These are phyloP conservation scores for Bombardia bombarda DNA, from an alignment of 495 filamentous ascomycete genomes.

Conservation along the genomic window DNA sequence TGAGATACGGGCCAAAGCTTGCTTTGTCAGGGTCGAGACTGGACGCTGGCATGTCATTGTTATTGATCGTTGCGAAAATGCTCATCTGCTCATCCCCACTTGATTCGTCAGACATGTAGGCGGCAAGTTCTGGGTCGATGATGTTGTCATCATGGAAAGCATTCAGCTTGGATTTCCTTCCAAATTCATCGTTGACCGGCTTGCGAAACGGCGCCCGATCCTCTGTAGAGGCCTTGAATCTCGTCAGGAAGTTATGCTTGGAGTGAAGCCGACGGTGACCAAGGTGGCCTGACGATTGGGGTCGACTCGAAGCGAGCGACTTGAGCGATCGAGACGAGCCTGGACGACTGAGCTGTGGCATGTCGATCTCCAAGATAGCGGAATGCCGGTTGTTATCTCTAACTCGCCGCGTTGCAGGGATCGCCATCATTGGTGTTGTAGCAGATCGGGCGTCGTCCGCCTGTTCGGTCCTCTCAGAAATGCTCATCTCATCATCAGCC, in stretches of 20 bases:
- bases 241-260: slow-evolving; percentile 68
- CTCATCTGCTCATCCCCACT: slow-evolving; percentile 89
- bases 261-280: slow-evolving; percentile 80
- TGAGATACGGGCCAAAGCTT: slow-evolving; percentile 45
- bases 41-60: slow-evolving; percentile 31
- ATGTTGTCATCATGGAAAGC: slow-evolving; percentile 97
- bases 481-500: slow-evolving; percentile 29
- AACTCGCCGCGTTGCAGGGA: slow-evolving; percentile 76
- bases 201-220: slow-evolving; percentile 89
- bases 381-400: slow-evolving; percentile 78
- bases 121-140: slow-evolving; percentile 91
- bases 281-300: slow-evolving; percentile 71
- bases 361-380: slow-evolving; percentile 79
- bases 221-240: slow-evolving; percentile 41
- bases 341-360: slow-evolving; percentile 61
- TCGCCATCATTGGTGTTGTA: slow-evolving; percentile 67
- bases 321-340: slow-evolving; percentile 92
- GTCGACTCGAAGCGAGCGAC: slow-evolving; percentile 55
- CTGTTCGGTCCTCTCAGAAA: slow-evolving; percentile 34
- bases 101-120: slow-evolving; percentile 91
- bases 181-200: slow-evolving; percentile 54
- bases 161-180: slow-evolving; percentile 58
- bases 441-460: slow-evolving; percentile 35
- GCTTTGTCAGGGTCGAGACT: slow-evolving; percentile 41
- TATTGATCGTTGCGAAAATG: slow-evolving; percentile 65